A percentile compares a stretch with the other conserved stretches of the same genome.
These are phyloP conservation scores for Neospora caninum DNA, from an alignment of 169 alveolate genomes.

Conservation along the genomic window DNA sequence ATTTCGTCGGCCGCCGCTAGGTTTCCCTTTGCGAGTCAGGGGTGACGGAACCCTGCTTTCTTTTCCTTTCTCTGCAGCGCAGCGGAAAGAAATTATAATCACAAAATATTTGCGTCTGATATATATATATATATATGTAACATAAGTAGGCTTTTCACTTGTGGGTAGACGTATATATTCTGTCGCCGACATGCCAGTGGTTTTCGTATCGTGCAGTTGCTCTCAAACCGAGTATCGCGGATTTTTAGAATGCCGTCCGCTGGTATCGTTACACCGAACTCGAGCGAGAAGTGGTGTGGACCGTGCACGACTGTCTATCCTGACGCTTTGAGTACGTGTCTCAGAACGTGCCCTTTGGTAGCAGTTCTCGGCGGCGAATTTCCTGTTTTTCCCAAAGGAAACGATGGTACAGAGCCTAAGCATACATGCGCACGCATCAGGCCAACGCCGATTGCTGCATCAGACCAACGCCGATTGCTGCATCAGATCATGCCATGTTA, in stretches of 20 bases:
- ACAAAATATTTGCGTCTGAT: neutral
- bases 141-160: too few relatives aligned
- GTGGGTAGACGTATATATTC: too few relatives aligned
- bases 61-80: neutral
- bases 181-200: too few relatives aligned
- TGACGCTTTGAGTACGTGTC: neutral
- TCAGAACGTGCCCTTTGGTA: conserved; percentile 6
- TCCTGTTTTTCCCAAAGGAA: conserved; percentile 20
- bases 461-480: neutral
- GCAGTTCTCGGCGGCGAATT: conserved; percentile 11
- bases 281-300: neutral
- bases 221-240: neutral
- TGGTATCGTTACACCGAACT: neutral
- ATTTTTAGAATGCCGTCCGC: neutral
- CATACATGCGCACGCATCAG: neutral
- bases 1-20: neutral
- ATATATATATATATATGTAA: too few relatives aligned
- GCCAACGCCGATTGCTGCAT: neutral
- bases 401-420: conserved; percentile 33
- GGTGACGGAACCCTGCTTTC: conserved; percentile 36
- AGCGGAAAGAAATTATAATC: neutral
- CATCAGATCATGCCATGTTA: neutral
- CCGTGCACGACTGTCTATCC: neutral
- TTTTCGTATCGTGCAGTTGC: neutral
- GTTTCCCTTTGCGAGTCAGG: neutral